Evolutionary conservation across 805 yeast genomes (phyloP).

Genomic region (Clavispora fructus): DNA sequence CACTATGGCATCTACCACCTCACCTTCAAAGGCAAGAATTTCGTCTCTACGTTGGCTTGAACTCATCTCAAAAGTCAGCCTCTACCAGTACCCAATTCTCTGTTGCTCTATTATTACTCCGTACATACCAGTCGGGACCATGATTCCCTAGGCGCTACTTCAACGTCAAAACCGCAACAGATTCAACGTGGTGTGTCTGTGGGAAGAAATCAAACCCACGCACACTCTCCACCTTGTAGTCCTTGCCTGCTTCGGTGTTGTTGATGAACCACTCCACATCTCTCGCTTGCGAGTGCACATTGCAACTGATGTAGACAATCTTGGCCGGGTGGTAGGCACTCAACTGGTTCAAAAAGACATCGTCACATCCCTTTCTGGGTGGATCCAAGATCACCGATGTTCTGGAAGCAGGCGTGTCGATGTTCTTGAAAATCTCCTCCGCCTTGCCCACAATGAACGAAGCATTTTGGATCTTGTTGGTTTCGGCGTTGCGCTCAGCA

Average conservation of each 20-base stretch:
- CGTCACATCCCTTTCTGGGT: conserved; percentile 96
- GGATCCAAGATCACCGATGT: conserved; percentile 95
- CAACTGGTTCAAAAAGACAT: conserved; percentile 77
- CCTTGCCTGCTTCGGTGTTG: conserved; percentile 54
- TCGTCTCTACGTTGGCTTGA: no score
- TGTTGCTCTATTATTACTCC: neutral
- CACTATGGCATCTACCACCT: no score
- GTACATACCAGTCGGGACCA: neutral
- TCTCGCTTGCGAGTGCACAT: conserved; percentile 96
- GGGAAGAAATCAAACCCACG: conserved; percentile 97
- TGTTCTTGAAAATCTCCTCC: conserved; percentile 75
- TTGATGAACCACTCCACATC: conserved; percentile 80
- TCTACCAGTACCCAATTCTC: neutral
- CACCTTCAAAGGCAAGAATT: no score
- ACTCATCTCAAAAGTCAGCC: no score
- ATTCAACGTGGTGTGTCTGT: conserved; percentile 88
- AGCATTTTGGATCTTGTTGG: conserved; percentile 73
- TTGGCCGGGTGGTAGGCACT: conserved; percentile 78
- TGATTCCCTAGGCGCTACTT: neutral
- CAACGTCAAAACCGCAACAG: conserved; percentile 63
- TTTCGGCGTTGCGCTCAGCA: conserved; percentile 75
- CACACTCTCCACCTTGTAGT: conserved; percentile 71
- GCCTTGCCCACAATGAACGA: conserved; percentile 89
- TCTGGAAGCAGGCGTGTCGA: conserved; percentile 65
- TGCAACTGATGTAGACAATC: conserved; percentile 93